Evolutionary conservation across 2,329 filamentous ascomycete genomes (phyloP).

Genomic region (Akanthomyces uredinophilus): DNA sequence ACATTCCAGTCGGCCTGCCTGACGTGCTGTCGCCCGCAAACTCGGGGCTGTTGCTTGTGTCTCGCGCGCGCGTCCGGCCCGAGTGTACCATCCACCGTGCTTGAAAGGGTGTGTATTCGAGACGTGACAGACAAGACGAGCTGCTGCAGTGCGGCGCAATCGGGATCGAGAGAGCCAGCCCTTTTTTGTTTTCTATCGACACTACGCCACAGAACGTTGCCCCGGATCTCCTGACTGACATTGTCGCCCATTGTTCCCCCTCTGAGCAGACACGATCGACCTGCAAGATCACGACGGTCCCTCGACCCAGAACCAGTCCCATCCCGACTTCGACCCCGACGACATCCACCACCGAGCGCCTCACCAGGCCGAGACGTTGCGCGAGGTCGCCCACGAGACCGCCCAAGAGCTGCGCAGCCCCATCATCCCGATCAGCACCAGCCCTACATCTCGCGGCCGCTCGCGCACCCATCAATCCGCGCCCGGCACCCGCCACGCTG

Average conservation of each 20-base stretch:
- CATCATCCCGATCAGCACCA: conserved; percentile 38
- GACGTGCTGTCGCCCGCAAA: conserved; percentile 3
- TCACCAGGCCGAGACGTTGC: conserved; percentile 81
- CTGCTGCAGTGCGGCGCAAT: neutral
- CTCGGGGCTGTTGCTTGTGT: conserved; percentile 3
- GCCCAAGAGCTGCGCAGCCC: conserved; percentile 66
- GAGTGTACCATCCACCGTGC: neutral
- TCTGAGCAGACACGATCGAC: conserved; percentile 78
- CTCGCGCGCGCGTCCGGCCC: neutral
- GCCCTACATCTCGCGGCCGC: conserved; percentile 32
- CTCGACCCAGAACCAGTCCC: conserved; percentile 75
- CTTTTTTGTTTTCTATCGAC: neutral
- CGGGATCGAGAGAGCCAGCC: neutral
- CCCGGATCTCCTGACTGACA: conserved; percentile 8
- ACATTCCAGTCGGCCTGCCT: conserved; percentile 6
- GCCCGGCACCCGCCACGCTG: conserved; percentile 40
- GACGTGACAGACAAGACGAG: neutral
- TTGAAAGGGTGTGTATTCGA: neutral
- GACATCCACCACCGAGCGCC: conserved; percentile 53
- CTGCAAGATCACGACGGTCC: conserved; percentile 79
- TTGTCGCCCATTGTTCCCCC: neutral
- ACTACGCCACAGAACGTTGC: neutral
- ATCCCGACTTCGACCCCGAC: conserved; percentile 42
- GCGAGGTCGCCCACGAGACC: conserved; percentile 71
- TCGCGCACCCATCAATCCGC: conserved; percentile 28